phyloP scores from a whole-genome alignment of 257 asterid species.

The Henckelia pumila region DNA sequence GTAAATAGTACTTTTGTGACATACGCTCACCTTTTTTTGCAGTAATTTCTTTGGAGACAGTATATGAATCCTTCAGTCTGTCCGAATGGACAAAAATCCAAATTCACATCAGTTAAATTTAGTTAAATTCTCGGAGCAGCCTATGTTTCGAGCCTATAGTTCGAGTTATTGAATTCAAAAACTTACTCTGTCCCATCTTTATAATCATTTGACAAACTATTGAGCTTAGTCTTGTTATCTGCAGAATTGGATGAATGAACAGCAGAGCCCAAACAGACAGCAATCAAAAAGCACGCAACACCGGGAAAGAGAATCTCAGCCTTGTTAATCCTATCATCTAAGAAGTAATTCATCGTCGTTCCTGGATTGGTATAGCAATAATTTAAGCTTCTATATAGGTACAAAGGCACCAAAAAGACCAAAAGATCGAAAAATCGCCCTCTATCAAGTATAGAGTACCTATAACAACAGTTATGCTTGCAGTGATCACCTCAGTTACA shows the following conservation, averaged over 20 bases:
- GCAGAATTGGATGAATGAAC: constrained; percentile 81
- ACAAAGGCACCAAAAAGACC: background rate
- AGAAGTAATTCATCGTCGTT: constrained; percentile 81
- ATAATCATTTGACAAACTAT: constrained; percentile 29
- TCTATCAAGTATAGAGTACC: constrained; percentile 40
- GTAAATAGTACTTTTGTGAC: background rate
- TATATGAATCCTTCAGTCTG: constrained; percentile 36
- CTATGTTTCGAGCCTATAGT: background rate
- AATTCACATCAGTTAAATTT: constrained; percentile 1
- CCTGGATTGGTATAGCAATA: constrained; percentile 41
- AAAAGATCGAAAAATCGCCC: background rate
- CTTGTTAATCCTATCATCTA: constrained; percentile 80
- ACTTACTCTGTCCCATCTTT: constrained; percentile 40
- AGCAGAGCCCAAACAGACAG: constrained; percentile 81
- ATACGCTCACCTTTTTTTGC: constrained; percentile 31
- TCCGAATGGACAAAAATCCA: constrained; percentile 16
- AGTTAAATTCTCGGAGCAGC: background rate
- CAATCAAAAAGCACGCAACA: constrained; percentile 85
- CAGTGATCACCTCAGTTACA: constrained; percentile 80
- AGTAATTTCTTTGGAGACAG: constrained; percentile 25
- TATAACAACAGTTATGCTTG: constrained; percentile 87
- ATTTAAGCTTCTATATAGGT: constrained; percentile 12
- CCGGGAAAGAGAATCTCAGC: constrained; percentile 95
- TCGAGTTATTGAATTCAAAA: background rate
- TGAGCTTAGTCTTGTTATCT: constrained; percentile 72